Evolutionary conservation across 192 early-diverging fungal genomes (phyloP).

Genomic region (Phycomyces nitens): DNA sequence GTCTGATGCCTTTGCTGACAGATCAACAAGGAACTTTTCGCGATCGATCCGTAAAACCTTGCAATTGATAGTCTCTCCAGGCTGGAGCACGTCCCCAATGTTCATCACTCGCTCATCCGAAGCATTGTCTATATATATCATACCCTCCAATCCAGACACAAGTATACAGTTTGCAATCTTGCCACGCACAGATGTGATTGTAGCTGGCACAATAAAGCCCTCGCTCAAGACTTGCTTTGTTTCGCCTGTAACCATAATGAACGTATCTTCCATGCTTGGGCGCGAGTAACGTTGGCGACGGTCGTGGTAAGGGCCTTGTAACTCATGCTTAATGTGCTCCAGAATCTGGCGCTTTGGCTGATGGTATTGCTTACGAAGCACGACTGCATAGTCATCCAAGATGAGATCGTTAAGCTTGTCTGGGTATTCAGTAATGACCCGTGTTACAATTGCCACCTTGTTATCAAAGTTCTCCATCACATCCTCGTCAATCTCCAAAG

Average conservation of each 20-base stretch:
- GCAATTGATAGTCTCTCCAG: constrained; percentile 69
- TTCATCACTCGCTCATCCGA: constrained; percentile 54
- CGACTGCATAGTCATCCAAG: constrained; percentile 86
- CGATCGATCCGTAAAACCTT: constrained; percentile 79
- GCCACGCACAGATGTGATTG: constrained; percentile 68
- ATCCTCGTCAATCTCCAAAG: constrained; percentile 84
- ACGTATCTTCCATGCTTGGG: constrained; percentile 57
- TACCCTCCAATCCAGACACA: constrained; percentile 80
- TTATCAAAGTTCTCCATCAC: constrained; percentile 65
- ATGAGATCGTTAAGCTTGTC: constrained; percentile 82
- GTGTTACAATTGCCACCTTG: constrained; percentile 73
- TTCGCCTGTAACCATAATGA: constrained; percentile 87
- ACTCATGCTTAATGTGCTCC: constrained; percentile 82
- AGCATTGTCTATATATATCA: constrained; percentile 64
- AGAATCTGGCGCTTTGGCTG: constrained; percentile 81
- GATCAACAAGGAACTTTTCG: constrained; percentile 71
- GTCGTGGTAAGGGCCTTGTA: constrained; percentile 80
- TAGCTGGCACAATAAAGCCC: constrained; percentile 64
- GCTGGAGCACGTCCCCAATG: constrained; percentile 56
- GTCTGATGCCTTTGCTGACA: constrained; percentile 65
- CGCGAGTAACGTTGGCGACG: constrained; percentile 57
- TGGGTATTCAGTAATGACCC: constrained; percentile 71
- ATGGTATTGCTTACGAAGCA: constrained; percentile 69
- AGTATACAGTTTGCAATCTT: constrained; percentile 73
- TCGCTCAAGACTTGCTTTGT: constrained; percentile 63